Conservation (phyloP, 2,329 filamentous ascomycete genomes). For the Curvularia sp. region DNA sequence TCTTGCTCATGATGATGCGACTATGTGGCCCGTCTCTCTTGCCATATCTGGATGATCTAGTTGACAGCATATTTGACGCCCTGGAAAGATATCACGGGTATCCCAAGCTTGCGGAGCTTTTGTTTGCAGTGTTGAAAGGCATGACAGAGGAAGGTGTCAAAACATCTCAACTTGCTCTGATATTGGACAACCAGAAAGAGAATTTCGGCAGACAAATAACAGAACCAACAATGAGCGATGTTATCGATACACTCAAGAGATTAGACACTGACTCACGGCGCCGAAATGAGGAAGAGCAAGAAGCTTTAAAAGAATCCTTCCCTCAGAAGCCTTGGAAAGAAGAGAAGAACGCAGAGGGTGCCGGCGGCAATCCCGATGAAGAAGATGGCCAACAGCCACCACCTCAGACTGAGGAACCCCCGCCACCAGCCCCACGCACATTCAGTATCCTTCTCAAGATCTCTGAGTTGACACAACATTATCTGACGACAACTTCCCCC, state of each 20-base stretch:
- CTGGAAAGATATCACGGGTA: constrained; percentile 97
- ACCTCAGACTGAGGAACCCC: constrained; percentile 54
- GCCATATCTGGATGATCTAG: constrained; percentile 89
- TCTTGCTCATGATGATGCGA: constrained; percentile 91
- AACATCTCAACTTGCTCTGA: constrained; percentile 57
- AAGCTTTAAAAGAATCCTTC: constrained; percentile 29
- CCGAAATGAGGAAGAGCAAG: constrained; percentile 35
- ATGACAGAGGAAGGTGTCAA: constrained; percentile 83
- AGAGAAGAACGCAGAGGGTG: constrained; percentile 36
- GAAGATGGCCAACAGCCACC: constrained; percentile 35
- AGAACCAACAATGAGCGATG: constrained; percentile 27
- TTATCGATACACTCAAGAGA: constrained; percentile 45
- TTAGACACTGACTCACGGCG: constrained; percentile 40
- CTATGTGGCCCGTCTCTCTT: constrained; percentile 82
- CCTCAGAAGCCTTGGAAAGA: constrained; percentile 48
- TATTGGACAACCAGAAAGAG: constrained; percentile 9
- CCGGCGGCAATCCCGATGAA: constrained; percentile 47
- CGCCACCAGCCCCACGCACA: constrained; percentile 74
- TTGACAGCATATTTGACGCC: constrained; percentile 88
- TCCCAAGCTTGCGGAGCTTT: constrained; percentile 78
- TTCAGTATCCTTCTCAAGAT: constrained; percentile 85
- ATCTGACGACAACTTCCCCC: constrained; percentile 84
- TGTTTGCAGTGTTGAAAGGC: constrained; percentile 83
- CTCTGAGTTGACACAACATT: constrained; percentile 83
- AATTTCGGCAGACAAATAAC: background rate